Evolutionary conservation across 768 basidiomycete genomes (phyloP).

Genomic region (Jaapia argillacea): DNA sequence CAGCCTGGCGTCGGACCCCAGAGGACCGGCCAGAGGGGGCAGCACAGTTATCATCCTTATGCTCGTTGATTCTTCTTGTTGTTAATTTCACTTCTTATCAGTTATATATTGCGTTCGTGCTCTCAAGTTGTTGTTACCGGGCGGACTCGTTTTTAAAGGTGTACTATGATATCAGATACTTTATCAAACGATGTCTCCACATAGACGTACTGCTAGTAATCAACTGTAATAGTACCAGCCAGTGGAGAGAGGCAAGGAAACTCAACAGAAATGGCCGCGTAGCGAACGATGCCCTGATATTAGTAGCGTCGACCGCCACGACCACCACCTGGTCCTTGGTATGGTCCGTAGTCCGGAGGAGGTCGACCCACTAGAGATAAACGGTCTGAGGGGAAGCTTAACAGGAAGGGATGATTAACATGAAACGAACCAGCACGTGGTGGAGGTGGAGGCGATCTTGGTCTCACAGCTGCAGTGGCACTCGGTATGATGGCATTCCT

Average conservation of each 20-base stretch:
- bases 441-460: slow-evolving; percentile 45
- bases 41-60: slow-evolving; percentile 80
- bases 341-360: slow-evolving; percentile 81
- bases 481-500: slow-evolving; percentile 75
- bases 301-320: slow-evolving; percentile 30
- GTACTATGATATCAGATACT: too few relatives aligned
- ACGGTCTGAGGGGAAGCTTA: background rate
- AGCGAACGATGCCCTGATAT: too few relatives aligned
- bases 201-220: too few relatives aligned
- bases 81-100: background rate
- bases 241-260: too few relatives aligned
- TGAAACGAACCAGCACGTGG: slow-evolving; percentile 5
- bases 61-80: slow-evolving; percentile 36
- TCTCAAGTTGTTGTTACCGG: too few relatives aligned
- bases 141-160: too few relatives aligned
- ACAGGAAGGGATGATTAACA: background rate
- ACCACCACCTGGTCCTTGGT: slow-evolving; percentile 57
- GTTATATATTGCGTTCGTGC: background rate
- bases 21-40: slow-evolving; percentile 58
- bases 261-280: too few relatives aligned
- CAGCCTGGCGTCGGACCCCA: slow-evolving; percentile 60
- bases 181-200: too few relatives aligned
- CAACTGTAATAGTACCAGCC: too few relatives aligned
- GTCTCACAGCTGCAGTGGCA: slow-evolving; percentile 27
- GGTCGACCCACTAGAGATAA: slow-evolving; percentile 47